Base-by-base conservation (phyloP, 768 basidiomycete species). In the Rhodotorula kratochvilovae region DNA sequence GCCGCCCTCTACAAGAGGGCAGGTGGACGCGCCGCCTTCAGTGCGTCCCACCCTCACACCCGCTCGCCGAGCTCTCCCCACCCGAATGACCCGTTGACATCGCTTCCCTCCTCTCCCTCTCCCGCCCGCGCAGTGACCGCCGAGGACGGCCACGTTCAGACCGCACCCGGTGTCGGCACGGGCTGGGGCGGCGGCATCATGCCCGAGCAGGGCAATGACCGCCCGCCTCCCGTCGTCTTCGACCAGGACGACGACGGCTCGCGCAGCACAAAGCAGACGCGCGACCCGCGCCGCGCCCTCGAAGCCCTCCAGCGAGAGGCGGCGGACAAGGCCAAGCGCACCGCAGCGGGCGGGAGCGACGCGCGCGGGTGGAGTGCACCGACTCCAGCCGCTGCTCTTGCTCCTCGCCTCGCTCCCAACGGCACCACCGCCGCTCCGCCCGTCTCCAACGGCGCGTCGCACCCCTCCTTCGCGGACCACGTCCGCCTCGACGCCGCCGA, bases 171-270 rank as follows among this genome's bases (percentile, higher is more conserved):
- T 43, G 33, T n/a, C 21, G 63, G 63, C 19, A 56, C 6, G 15
- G 63, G 63, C 42, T 65, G 64, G 64, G 64, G 64, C 5, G 27
- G 31, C 5, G 64, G 64, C 16, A 5, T 3, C 11, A 6, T 17
- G 17, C 15, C 55, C 17, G 13, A 33, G 8, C 48, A 23, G 31
- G 31, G 21, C 45, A 42, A 57, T 11, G 6, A 39, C 33, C 33
- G 2, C 33, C 35, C 15, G 13, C 33, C 35, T 3, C 29, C 19
- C 53, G 54, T 25, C 43, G 43, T 11, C 54, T 31, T 4, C 21
- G 46, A 33, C 48, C 33, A 16, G 8, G 48, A 36, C 25, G 23
- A n/a, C 13, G 39, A 48, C 45, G 5, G 35, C 35, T 16, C 56
- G 36, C 36, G 25, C 23, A n/a, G 25, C n/a, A 1, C 51, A 54